Evolutionary conservation across 2,329 filamentous ascomycete species (phyloP), one percentile per base, ranked within the genome.

Genomic region (Basipetospora chlamydospora): DNA sequence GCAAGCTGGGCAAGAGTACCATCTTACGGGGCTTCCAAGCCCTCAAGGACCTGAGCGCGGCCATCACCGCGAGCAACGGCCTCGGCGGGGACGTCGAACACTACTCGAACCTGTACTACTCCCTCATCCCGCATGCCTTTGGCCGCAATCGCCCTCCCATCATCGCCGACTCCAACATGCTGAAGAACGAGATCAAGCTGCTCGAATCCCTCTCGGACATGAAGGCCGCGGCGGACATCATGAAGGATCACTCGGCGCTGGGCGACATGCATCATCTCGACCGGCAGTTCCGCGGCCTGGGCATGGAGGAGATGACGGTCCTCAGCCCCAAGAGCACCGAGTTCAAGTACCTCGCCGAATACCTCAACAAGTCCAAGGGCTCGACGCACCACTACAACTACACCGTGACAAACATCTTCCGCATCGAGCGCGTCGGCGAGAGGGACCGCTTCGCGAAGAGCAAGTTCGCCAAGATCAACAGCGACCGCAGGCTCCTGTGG

Each of bases 171-270:
- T 50, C 69, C 15, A 44, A 45, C 2, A 55, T 67, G 44, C 67
- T 93, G 46, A 85, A 87, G 58, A 68, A 60, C 46, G 85, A 93
- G 57, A 70, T 88, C 45, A 79, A 83, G 30, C 66, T 92, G 44
- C 69, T 93, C 1, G 83, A 92, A 48, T 81, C 76, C 42, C 60
- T 93, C 51, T 78, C 76, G 2, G 83, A 90, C 48, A 88, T 93
- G 81, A 86, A 87, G 56, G 78, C 83, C 41, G 77, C 83, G 2
- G 72, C 75, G 16, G 69, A 77, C 18, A 80, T 93, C 49, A 78
- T 92, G 69, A 86, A 83, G 55, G 59, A 56, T 52, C 30, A 60
- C 63, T 42, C 38, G 18, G 8, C 15, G 20, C 22, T 17, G 4
- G 61, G 66, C 39, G 58, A 60, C 10, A 48, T 83, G 12, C 72